Evolutionary conservation across 2,329 filamentous ascomycete species (phyloP), one percentile per base, ranked within the genome.

Genomic region (Claviceps humidiphila): DNA sequence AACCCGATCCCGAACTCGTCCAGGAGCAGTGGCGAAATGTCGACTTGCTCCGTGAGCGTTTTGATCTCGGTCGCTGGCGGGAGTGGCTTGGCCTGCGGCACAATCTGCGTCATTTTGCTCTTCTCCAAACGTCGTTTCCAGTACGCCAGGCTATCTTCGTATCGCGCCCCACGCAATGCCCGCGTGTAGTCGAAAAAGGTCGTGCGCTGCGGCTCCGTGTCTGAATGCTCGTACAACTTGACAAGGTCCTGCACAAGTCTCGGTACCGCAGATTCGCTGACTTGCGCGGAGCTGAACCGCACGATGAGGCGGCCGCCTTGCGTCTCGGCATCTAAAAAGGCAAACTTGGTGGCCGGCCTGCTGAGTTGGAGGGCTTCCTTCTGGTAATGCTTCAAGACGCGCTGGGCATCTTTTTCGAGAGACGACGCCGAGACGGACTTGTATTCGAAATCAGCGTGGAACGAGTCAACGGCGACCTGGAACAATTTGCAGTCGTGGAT

Each of bases 141-240:
- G 57, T 76, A 74, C 5, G 70, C 67, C 13, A 67, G 59, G 0
- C 73, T 68, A 11, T 68, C 67, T 9, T 65, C 61, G 4, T 62
- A 58, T 43, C 68, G 69, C 1, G 65, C 64, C 1, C 62, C 58
- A 41, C 68, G 66, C 1, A 70, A 61, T 16, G 68, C 68, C 3
- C 73, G 68, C 1, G 73, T 63, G 26, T 75, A 74, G 17, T 77
- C 73, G 51, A 73, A 73, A 58, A 74, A 77, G 1, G 68, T 69
- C 0, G 74, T 70, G 3, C 68, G 64, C 17, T 58, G 62, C 1
- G 65, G 64, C 57, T 63, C 38, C 63, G 60, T 9, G 60, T 60
- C n/a, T 61, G 65, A 52, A 62, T 61, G 61, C 46, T 64, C 67
- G 52, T 78, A 78, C 8, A 77, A 64, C 26, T 66, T 63, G 51